Evolutionary conservation across 257 asterid genomes (phyloP), one percentile per base, ranked within the genome.

Genomic region (Plantago major): DNA sequence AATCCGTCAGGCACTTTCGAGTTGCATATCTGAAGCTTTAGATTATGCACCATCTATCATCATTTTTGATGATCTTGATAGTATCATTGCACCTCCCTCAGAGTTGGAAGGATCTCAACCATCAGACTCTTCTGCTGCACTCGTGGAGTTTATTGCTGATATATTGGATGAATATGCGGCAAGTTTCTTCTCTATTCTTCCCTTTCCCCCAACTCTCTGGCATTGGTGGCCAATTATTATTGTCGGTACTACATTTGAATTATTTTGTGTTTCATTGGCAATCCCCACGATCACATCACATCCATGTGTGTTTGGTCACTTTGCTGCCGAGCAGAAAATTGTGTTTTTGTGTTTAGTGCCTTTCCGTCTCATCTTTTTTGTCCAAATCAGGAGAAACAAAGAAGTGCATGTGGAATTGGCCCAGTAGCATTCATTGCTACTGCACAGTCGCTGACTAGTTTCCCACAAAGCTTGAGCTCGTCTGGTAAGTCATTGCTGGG

Each of bases 51-150:
- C 99, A 67, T 89, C 99, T 59, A 81, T 87, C 70, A 66, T 93
- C 53, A 67, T 93, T 67, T 84, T 93, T 75, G 99, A 93, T 79
- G 99, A 93, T 87, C 86, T 93, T 74, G 99, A 93, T 66, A 77
- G 87, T 83, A 90, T 93, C 17, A 67, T 93, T 65, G 71, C 88
- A 38, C 76, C 95, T 64, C 75, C 95, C 76, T 76, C 90, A 9
- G 95, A 89, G 46, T 55, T 79, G 61, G 99, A 87, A 64, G 94
- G 88, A 52, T 78, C 92, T 82, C 99, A 89, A 72, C 74, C 79
- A 68, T 79, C 95, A 66, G 63, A 79, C 17, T 82, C 95, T 62
- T 81, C 86, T 57, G 76, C 78, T 38, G 86, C 79, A 42, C 85
- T 93, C 49, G 59, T 80, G 19, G 88, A 87, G 74, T 83, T 81